Evolutionary conservation across 2,329 filamentous ascomycete species (phyloP).

Genomic region (Sporothrix globosa): DNA sequence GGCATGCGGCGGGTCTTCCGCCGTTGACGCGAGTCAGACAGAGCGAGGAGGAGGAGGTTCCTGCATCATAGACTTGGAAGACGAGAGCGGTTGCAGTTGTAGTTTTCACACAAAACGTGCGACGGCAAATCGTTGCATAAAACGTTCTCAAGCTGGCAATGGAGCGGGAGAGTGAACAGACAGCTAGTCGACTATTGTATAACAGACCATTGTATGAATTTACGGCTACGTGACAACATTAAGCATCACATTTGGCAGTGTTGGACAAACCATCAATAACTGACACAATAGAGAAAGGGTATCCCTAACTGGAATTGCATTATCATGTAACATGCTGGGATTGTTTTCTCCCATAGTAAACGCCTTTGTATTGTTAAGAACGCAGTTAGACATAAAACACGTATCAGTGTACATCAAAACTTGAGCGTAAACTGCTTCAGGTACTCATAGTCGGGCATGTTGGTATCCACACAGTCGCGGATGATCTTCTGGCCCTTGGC

Average conservation of each 20-base stretch:
- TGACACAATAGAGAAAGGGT: not conserved
- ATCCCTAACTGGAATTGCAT: not conserved
- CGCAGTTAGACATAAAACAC: not conserved
- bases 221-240: not conserved
- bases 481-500: slow-evolving; percentile 71
- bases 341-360: not conserved
- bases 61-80: not conserved
- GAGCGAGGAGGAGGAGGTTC: slow-evolving; percentile 15
- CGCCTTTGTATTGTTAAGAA: not conserved
- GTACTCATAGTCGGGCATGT: slow-evolving; percentile 76
- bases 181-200: not conserved
- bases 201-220: slow-evolving; percentile 9
- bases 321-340: slow-evolving; percentile 1
- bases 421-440: slow-evolving; percentile 76
- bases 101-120: not conserved
- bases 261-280: not conserved
- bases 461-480: slow-evolving; percentile 69
- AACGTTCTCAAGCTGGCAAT: not conserved
- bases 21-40: slow-evolving; percentile 30
- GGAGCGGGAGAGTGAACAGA: not conserved
- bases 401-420: slow-evolving; percentile 45
- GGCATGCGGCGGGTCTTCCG: slow-evolving; percentile 51
- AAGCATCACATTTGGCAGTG: not conserved
- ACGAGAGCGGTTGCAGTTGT: not conserved
- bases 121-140: not conserved